These are phyloP conservation scores for Liquidambar formosana DNA, from an alignment of 164 flowering plant genomes.

Conservation along the genomic window DNA sequence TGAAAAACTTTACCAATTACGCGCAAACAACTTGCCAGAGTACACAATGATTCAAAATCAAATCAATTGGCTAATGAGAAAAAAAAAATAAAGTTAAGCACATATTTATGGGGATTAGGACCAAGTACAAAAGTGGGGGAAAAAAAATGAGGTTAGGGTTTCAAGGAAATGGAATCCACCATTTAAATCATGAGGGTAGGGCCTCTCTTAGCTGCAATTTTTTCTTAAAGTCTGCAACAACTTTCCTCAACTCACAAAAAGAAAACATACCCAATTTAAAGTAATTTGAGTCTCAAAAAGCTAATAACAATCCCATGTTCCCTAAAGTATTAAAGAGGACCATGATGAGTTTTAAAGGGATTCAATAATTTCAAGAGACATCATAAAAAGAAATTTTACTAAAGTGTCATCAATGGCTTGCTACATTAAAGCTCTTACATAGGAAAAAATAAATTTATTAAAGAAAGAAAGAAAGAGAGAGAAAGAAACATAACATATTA, in stretches of 20 bases:
- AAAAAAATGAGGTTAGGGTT: neutral
- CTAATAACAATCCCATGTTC: slow-evolving; percentile 37
- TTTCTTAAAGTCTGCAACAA: slow-evolving; percentile 5
- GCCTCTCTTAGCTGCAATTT: slow-evolving; percentile 1
- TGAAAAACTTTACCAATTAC: neutral
- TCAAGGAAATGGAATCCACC: neutral
- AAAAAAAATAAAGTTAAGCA: neutral
- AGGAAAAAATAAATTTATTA: no score
- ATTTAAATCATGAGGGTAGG: slow-evolving; percentile 22
- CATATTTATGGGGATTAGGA: neutral
- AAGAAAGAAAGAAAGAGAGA: no score
- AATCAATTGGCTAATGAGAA: neutral
- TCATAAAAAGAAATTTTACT: slow-evolving; percentile 32
- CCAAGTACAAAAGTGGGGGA: neutral
- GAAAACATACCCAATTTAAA: slow-evolving; percentile 12
- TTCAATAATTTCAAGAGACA: slow-evolving; percentile 38
- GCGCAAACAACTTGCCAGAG: no score
- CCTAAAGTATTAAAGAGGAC: slow-evolving; percentile 26
- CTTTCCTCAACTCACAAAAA: slow-evolving; percentile 14
- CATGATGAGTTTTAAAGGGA: slow-evolving; percentile 29
- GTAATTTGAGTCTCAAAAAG: slow-evolving; percentile 33
- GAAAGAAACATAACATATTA: slow-evolving; percentile 4
- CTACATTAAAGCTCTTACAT: slow-evolving; percentile 32
- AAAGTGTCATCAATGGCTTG: slow-evolving; percentile 30
- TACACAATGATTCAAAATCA: neutral